Evolutionary conservation across 495 filamentous ascomycete species (phyloP), one percentile per base, ranked within the genome.

Genomic region (Aspergillus indologenus): DNA sequence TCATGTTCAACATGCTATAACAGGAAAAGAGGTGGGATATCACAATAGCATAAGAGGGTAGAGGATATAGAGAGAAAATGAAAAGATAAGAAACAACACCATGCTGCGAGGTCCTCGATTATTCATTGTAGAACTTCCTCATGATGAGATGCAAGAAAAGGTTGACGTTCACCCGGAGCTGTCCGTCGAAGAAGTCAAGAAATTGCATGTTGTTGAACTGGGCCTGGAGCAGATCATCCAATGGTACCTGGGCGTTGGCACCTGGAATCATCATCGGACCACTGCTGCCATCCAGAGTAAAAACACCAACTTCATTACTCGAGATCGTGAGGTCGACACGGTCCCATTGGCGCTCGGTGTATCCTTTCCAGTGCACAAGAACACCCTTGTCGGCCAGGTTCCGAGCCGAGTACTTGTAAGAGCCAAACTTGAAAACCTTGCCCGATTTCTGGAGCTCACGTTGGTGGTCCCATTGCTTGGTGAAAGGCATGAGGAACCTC

Each of bases 391-490:
- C 94, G 3, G 87, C 87, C 26, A 99, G 82, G 40, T 88, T 89
- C 49, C 90, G 86, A 0, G 92, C 94, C 34, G 86, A 90, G 75
- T 98, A 98, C 74, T 98, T 98, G 84, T 88, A 99, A 11, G 89
- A 93, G 48, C 94, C 94, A 68, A 98, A 98, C 68, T 96, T 96
- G 68, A 96, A 95, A 46, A 95, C 88, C 50, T 93, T 90, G 43
- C 94, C 94, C 5, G 87, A 84, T 55, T 90, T 87, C 67, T 95
- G 88, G 14, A 99, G 87, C 72, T 99, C 94, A 56, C 90, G 85
- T 75, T 97, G 92, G 74, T 99, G 94, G 74, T 95, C 93, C 84
- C 96, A 99, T 70, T 99, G 94, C 64, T 96, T 96, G 31, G 95
- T 96, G 72, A 99, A 99, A 21, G 94, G 94, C 72, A 99, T 83